phyloP scores from a whole-genome alignment of 1,284 basidiomycete species.

The Trametes pubescens region DNA sequence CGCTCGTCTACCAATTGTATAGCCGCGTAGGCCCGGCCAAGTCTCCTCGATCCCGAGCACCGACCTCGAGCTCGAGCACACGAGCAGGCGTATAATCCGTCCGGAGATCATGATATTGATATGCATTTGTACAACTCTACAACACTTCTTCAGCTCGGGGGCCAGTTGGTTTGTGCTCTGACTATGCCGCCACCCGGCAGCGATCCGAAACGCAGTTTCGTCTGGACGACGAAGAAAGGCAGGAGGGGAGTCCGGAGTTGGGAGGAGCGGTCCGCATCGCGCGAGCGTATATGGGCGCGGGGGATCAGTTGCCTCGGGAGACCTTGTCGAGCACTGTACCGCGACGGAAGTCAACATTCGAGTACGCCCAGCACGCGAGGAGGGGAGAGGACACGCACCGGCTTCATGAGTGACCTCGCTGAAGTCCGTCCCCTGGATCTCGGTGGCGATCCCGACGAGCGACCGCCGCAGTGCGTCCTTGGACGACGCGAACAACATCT shows the following conservation, averaged over 20 bases:
- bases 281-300: conserved; percentile 4
- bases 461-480: conserved; percentile 84
- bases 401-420: conserved; percentile 81
- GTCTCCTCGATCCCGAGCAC: neutral
- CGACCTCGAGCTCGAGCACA: neutral
- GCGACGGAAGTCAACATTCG: conserved; percentile 9
- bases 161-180: conserved; percentile 27
- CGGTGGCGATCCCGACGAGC: conserved; percentile 76
- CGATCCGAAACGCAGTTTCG: conserved; percentile 21
- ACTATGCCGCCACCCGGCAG: conserved; percentile 22
- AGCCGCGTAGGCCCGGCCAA: neutral
- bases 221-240: conserved; percentile 22
- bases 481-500: conserved; percentile 97
- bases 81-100: neutral
- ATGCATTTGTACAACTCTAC: conserved; percentile 37
- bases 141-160: conserved; percentile 34
- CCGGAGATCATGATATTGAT: conserved; percentile 21
- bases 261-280: neutral
- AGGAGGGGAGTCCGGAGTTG: conserved; percentile 6
- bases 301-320: conserved; percentile 34
- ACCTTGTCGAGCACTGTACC: conserved; percentile 43
- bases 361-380: neutral
- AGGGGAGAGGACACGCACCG: conserved; percentile 60
- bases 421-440: conserved; percentile 90
- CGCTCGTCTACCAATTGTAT: neutral